Base-by-base conservation (phyloP, 139 green algal genomes). In the Mychonastes homosphaera region DNA sequence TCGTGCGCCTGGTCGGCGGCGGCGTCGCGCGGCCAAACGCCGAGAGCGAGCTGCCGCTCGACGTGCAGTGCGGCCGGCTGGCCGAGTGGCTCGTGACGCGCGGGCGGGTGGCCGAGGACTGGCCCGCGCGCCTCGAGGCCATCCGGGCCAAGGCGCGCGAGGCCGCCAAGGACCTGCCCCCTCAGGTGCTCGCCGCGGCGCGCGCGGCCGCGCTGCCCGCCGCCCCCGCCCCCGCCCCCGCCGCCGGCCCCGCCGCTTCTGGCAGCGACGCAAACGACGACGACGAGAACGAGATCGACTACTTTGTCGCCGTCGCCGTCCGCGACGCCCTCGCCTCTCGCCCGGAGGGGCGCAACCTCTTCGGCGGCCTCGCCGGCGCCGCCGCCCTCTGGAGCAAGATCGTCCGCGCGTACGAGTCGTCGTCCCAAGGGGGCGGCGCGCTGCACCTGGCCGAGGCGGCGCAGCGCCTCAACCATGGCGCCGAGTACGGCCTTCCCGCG, bases 301-400 rank as follows among this genome's bases (percentile, higher is more conserved):
- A 88, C 53, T 73, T 73, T 9, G 40, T 47, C 9, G 69, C 66
- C 6, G 38, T 59, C 4, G 29, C 76, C 29, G 79, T 88, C 36
- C 62, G 83, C 23, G 79, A 80, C 29, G 61, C 57, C 45, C 58
- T 92, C 41, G 65, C 63, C 1, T 58, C 74, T 40, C 74, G 54
- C 1, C 60, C 73, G 3, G 80, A 92, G 43, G n/a, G n/a, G n/a
- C 75, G 73, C 32, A 78, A 57, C 5, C 43, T 91, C 47, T 80
- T 93, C 63, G 85, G 85, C 18, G 55, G 56, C 6, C 54, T 85
- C 1, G 77, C 76, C 6, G 85, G 85, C 13, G 35, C 63, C 0
- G 85, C 85, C 5, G 76, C 58, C 8, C 45, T 54, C 0, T 92
- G 84, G 85, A 78, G 87, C 45, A 87, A 81, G 53, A 69, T 90